phyloP scores from a whole-genome alignment of 2,329 filamentous ascomycete genomes.

The Orbilia javanica region DNA sequence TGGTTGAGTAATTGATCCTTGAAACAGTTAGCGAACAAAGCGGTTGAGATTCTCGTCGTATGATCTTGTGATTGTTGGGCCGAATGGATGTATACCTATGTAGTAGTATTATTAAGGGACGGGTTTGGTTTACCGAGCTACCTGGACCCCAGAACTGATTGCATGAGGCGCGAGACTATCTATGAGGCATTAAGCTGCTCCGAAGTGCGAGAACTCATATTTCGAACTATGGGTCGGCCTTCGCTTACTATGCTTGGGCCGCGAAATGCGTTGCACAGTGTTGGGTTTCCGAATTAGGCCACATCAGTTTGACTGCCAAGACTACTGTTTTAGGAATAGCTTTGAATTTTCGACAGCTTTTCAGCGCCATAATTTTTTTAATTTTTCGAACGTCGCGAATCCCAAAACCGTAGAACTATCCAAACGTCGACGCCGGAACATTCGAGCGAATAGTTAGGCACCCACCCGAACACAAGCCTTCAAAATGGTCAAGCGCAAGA shows the following conservation, averaged over 20 bases:
- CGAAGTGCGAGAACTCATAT: constrained; percentile 10
- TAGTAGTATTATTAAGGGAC: neutral
- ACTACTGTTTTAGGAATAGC: neutral
- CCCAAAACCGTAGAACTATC: neutral
- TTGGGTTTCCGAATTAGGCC: constrained; percentile 21
- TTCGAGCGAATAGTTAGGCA: constrained; percentile 12
- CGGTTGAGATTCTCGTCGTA: neutral
- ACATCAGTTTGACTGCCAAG: neutral
- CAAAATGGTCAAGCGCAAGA: constrained; percentile 62
- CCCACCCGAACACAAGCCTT: constrained; percentile 6
- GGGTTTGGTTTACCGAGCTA: neutral
- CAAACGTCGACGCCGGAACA: constrained; percentile 13
- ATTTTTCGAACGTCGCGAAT: constrained; percentile 26
- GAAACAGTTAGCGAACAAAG: neutral
- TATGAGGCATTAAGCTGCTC: constrained; percentile 15
- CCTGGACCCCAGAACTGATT: neutral
- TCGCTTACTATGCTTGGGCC: neutral
- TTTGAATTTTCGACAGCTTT: neutral
- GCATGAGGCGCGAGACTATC: no score
- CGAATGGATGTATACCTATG: constrained; percentile 1
- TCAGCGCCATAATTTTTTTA: constrained; percentile 14
- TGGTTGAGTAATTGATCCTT: neutral
- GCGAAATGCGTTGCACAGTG: constrained; percentile 1
- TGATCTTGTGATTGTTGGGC: constrained; percentile 3
- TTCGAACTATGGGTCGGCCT: neutral